Evolutionary conservation across 192 early-diverging fungal genomes (phyloP).

Genomic region (Podila epicladia): DNA sequence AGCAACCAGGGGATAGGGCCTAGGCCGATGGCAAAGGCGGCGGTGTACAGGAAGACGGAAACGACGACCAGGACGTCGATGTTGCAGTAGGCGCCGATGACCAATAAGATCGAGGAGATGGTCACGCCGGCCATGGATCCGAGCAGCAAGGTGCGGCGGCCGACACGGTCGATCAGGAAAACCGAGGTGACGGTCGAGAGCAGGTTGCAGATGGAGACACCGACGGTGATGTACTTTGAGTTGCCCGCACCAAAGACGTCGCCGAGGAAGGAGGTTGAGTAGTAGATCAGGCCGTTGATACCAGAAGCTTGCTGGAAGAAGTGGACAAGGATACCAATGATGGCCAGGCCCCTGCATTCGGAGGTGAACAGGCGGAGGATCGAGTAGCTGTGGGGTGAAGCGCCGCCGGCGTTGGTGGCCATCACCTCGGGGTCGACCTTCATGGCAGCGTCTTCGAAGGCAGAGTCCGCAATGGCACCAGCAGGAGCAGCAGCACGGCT

Average conservation of each 20-base stretch:
- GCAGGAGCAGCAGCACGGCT: slow-evolving; percentile 7
- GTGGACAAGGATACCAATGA: slow-evolving; percentile 74
- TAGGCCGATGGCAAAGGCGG: slow-evolving; percentile 81
- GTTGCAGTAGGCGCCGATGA: slow-evolving; percentile 67
- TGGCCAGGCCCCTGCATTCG: slow-evolving; percentile 67
- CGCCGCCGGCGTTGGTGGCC: slow-evolving; percentile 22
- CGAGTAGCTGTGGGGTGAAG: slow-evolving; percentile 56
- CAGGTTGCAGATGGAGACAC: slow-evolving; percentile 66
- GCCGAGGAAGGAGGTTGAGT: slow-evolving; percentile 86
- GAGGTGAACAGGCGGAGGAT: slow-evolving; percentile 62
- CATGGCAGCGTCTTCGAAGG: slow-evolving; percentile 15
- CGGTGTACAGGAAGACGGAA: slow-evolving; percentile 79
- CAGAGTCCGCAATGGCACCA: slow-evolving; percentile 25
- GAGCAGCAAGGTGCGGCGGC: slow-evolving; percentile 74
- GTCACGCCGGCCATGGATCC: slow-evolving; percentile 68
- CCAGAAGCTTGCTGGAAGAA: slow-evolving; percentile 85
- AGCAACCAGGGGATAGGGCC: slow-evolving; percentile 88
- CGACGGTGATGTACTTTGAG: slow-evolving; percentile 71
- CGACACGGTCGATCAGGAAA: slow-evolving; percentile 68
- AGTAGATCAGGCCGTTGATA: slow-evolving; percentile 89
- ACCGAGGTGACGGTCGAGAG: slow-evolving; percentile 69
- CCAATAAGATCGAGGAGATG: slow-evolving; percentile 67
- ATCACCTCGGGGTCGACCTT: slow-evolving; percentile 50
- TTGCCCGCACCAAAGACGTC: slow-evolving; percentile 61
- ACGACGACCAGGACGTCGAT: slow-evolving; percentile 68